phyloP scores from a whole-genome alignment of 2,329 filamentous ascomycete species.

The Fusarium foetens region DNA sequence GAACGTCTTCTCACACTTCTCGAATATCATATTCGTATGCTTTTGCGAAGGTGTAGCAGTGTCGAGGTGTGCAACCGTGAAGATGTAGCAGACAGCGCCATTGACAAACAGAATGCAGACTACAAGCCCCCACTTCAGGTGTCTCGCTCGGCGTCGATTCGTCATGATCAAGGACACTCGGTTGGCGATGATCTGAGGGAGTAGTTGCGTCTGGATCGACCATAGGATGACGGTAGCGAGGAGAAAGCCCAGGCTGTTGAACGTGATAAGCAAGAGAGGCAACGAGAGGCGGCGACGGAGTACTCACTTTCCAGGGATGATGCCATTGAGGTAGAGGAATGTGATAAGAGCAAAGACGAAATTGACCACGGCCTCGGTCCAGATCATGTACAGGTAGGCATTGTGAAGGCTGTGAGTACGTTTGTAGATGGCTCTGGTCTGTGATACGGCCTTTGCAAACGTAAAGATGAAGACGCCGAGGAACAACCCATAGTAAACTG shows the following conservation, averaged over 20 bases:
- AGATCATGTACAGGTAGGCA: constrained; percentile 45
- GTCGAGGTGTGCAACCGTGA: constrained; percentile 51
- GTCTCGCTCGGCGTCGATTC: constrained; percentile 47
- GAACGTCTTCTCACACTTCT: constrained; percentile 54
- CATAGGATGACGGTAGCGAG: constrained; percentile 20
- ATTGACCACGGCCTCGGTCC: constrained; percentile 41
- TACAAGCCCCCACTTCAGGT: constrained; percentile 52
- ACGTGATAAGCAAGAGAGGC: neutral
- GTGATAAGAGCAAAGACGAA: constrained; percentile 43
- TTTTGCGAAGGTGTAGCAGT: constrained; percentile 12
- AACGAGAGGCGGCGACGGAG: fast-evolving
- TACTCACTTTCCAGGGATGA: constrained; percentile 29
- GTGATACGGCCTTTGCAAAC: constrained; percentile 35
- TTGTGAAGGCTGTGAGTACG: constrained; percentile 30
- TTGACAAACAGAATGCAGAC: constrained; percentile 51
- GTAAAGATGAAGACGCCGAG: constrained; percentile 44
- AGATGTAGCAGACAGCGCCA: constrained; percentile 53
- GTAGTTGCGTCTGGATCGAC: constrained; percentile 50
- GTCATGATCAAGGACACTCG: constrained; percentile 55
- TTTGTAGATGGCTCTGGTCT: constrained; percentile 37
- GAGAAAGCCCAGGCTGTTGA: constrained; percentile 14
- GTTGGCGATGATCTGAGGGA: constrained; percentile 59
- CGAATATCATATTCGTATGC: constrained; percentile 35
- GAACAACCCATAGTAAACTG: constrained; percentile 42
- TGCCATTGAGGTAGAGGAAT: constrained; percentile 38